Base-by-base conservation (phyloP, 768 basidiomycete genomes). In the Boletus tomentosulus region DNA sequence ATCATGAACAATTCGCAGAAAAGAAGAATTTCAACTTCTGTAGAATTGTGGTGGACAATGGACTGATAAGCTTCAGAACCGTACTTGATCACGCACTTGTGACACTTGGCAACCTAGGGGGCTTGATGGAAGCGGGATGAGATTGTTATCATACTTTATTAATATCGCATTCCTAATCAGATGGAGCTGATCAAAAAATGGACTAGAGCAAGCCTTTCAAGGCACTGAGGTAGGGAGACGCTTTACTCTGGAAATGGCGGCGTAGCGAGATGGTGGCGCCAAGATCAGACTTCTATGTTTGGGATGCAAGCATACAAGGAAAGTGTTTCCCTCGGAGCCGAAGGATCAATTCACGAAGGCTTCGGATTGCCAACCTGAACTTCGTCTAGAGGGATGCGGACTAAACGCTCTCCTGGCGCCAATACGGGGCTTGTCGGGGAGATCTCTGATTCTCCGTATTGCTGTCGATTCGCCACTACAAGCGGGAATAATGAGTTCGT, bases 321-420 rank as follows among this genome's bases (percentile, higher is more conserved):
- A 30, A 37, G 35, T 13, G 25, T 7, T 10, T 4, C 9, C 8
- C 11, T 41, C 41, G 24, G 25, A 25, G 38, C 10, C 4, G 13
- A 38, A 38, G 8, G 11, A 43, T 44, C 25, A 37, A n/a, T 46
- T 65, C 48, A 60, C 7, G 53, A 55, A 9, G 55, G 30, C 27
- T 48, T 54, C 39, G 62, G 1, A 25, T 39, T 55, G 27, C 65
- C 54, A 4, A 65, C 56, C 51, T 82, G 79, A 41, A 89, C 63
- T 41, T 86, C 85, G 51, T 89, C 86, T 34, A 88, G 74, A 0
- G 86, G 85, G 10, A 89, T 77, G n/a, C 87, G 85, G 27, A 89
- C 86, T 30, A 89, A 73, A 48, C 83, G 78, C 61, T 86, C 81
- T 41, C 86, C 85, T 8, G 72, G 69, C 1, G 54, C 66, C 2